phyloP scores from a whole-genome alignment of 139 green algal genomes.

The Haematococcus sp. region DNA sequence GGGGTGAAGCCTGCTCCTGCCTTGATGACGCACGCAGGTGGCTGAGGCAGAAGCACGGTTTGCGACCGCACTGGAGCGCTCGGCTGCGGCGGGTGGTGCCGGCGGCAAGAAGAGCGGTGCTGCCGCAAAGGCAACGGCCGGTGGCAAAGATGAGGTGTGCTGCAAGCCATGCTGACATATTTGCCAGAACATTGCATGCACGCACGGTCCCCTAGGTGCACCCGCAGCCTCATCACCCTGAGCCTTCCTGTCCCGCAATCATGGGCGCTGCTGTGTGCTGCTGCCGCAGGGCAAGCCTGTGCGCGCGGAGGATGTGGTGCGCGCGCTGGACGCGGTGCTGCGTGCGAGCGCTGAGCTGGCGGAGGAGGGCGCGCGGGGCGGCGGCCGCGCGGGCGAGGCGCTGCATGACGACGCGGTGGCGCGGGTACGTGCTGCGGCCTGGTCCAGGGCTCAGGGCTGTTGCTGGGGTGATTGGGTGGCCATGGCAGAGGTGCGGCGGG shows the following conservation, averaged over 20 bases:
- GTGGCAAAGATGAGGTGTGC: neutral
- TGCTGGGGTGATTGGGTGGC: neutral
- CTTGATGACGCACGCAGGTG: neutral
- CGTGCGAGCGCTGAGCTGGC: slow-evolving; percentile 53
- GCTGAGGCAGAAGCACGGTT: slow-evolving; percentile 23
- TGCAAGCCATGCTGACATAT: too few relatives aligned
- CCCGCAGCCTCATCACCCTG: too few relatives aligned
- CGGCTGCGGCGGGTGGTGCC: too few relatives aligned
- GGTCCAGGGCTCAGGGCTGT: too few relatives aligned
- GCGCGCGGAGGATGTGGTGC: slow-evolving; percentile 66
- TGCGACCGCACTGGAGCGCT: slow-evolving; percentile 18
- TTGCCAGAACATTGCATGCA: too few relatives aligned
- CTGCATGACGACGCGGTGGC: slow-evolving; percentile 38
- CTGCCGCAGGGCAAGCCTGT: slow-evolving; percentile 37
- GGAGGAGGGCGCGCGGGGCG: slow-evolving; percentile 54
- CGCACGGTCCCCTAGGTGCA: too few relatives aligned
- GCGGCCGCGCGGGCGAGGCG: slow-evolving; percentile 55
- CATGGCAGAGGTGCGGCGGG: too few relatives aligned
- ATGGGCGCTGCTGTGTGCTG: too few relatives aligned
- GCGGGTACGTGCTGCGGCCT: slow-evolving; percentile 2
- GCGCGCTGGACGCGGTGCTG: slow-evolving; percentile 46
- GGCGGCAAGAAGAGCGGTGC: too few relatives aligned
- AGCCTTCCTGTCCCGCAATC: too few relatives aligned
- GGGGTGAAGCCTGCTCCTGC: too few relatives aligned
- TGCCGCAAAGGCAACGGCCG: neutral